Evolutionary conservation across 139 green algal genomes (phyloP), one percentile per base, ranked within the genome.

Genomic region (Mesotaenium endlicherianum): DNA sequence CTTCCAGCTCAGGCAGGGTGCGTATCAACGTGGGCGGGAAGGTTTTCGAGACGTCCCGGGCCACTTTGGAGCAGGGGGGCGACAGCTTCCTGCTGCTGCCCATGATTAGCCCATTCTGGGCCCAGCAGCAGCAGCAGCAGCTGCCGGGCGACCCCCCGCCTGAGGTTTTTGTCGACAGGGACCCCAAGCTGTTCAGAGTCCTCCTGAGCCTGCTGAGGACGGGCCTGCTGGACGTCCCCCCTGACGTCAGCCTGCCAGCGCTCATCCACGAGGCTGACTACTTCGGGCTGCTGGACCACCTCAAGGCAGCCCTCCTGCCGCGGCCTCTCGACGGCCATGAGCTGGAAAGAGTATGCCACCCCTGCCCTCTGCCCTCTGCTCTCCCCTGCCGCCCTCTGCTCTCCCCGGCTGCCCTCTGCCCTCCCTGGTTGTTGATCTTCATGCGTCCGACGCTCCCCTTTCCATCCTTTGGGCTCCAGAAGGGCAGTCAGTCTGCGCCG

Each of bases 1-100:
- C n/a, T n/a, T n/a, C n/a, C n/a, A n/a, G n/a, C n/a, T n/a, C n/a
- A n/a, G n/a, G n/a, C n/a, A n/a, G n/a, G n/a, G n/a, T n/a, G n/a
- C n/a, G 57, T 16, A 68, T 68, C 57, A 68, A 68, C 20, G 57
- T 68, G n/a, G 57, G 57, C n/a, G 57, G 57, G 57, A n/a, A 68
- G 20, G 20, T 68, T 30, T 68, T 68, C 57, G 57, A 68, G 36
- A 68, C 57, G 17, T 68, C 57, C 57, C 57, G 57, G n/a, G 57
- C 34, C 34, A 68, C 57, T n/a, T 30, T 68, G n/a, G 57, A 68
- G 57, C 57, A 39, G 36, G 57, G n/a, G 57, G 57, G 57, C 20
- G n/a, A 30, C 57, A 4, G 57, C 0, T 68, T 30, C n/a, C 57
- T 68, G n/a, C 57, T 68, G 11, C n/a, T n/a, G 36, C n/a, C 57